A percentile compares a stretch with the other conserved stretches of the same genome.
Evolutionary conservation across 2,329 filamentous ascomycete genomes (phyloP).

Genomic region (Fusarium anguioides): DNA sequence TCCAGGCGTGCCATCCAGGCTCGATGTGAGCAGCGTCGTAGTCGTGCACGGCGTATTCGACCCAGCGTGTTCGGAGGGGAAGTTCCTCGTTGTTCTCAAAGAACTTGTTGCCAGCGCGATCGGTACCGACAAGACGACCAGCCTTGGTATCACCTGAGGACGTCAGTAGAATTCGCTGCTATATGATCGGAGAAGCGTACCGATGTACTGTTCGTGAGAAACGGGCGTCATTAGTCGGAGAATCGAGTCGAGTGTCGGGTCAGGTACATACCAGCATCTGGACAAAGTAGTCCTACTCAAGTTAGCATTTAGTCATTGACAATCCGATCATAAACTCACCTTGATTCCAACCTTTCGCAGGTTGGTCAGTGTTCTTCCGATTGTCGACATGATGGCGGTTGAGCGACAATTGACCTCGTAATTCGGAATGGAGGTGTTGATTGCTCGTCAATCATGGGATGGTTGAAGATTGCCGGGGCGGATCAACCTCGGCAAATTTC

Average conservation of each 20-base stretch:
- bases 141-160: constrained; percentile 93
- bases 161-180: constrained; percentile 8
- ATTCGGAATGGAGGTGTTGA: constrained; percentile 22
- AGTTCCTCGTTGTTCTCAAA: constrained; percentile 97
- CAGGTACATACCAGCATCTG: constrained; percentile 85
- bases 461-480: constrained; percentile 42
- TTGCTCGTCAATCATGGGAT: constrained; percentile 32
- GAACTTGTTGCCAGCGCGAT: constrained; percentile 97
- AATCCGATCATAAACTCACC: constrained; percentile 60
- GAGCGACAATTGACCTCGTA: constrained; percentile 45
- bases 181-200: constrained; percentile 49
- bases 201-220: constrained; percentile 62
- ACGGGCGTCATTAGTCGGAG: constrained; percentile 38
- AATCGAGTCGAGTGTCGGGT: constrained; percentile 36
- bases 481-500: constrained; percentile 47
- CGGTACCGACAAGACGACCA: constrained; percentile 83
- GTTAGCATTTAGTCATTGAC: constrained; percentile 32
- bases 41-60: constrained; percentile 93
- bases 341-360: constrained; percentile 88
- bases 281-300: constrained; percentile 81
- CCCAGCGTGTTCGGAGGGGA: constrained; percentile 95
- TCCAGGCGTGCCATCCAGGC: constrained; percentile 98
- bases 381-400: constrained; percentile 82
- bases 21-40: constrained; percentile 87
- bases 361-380: constrained; percentile 87